These are phyloP conservation scores for Coniochaeta sp. DNA, from an alignment of 2,329 filamentous ascomycete species.

Conservation along the genomic window DNA sequence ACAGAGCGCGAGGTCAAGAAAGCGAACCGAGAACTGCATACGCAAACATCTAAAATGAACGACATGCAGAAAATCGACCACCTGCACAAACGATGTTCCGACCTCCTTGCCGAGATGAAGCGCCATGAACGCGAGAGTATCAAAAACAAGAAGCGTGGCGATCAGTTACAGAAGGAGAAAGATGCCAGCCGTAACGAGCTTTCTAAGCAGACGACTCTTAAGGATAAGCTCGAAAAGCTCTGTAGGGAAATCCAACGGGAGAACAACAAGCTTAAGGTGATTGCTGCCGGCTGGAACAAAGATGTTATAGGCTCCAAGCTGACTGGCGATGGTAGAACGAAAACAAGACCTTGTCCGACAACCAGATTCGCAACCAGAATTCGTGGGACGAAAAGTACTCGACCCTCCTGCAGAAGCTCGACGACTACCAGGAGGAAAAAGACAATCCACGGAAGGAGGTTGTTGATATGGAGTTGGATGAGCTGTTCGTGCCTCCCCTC, in stretches of 20 bases:
- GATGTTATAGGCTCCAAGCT: not conserved
- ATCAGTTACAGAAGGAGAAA: constrained; percentile 93
- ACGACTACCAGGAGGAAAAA: constrained; percentile 82
- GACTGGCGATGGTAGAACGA: constrained; percentile 57
- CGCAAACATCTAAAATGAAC: constrained; percentile 84
- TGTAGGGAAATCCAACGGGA: constrained; percentile 92
- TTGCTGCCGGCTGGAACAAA: constrained; percentile 3
- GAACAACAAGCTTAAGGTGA: constrained; percentile 95
- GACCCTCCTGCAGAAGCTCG: constrained; percentile 72
- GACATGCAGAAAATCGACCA: constrained; percentile 87
- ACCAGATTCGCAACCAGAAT: constrained; percentile 72
- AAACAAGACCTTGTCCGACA: constrained; percentile 84
- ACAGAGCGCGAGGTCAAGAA: constrained; percentile 89
- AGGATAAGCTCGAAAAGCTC: constrained; percentile 94
- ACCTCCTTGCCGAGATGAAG: constrained; percentile 91
- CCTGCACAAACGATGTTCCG: constrained; percentile 83
- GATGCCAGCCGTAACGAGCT: constrained; percentile 83
- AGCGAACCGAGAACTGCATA: constrained; percentile 83
- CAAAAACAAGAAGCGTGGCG: constrained; percentile 92
- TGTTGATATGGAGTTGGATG: constrained; percentile 81
- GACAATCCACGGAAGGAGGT: constrained; percentile 74
- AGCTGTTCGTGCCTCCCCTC: constrained; percentile 55
- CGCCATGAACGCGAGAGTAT: constrained; percentile 87
- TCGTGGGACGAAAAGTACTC: constrained; percentile 83
- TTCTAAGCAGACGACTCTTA: constrained; percentile 82